These are phyloP conservation scores for Tolypocladium cylindrosporum DNA, from an alignment of 2,329 filamentous ascomycete genomes.

Conservation along the genomic window DNA sequence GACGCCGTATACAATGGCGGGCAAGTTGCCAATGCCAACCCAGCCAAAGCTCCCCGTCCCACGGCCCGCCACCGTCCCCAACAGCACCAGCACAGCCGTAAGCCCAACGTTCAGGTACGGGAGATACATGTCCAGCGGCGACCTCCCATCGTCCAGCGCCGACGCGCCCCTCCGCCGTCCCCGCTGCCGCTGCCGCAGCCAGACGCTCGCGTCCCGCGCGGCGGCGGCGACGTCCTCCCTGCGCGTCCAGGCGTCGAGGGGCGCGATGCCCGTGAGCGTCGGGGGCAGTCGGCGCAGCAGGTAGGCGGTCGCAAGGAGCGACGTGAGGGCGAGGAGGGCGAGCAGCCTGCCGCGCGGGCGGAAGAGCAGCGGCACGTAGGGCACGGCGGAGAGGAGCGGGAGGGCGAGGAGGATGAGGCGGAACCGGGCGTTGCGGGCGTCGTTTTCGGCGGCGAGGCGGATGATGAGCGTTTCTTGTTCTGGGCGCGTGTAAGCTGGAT, in stretches of 20 bases:
- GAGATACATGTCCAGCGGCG: conserved; percentile 47
- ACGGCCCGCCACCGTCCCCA: conserved; percentile 28
- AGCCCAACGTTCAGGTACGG: conserved; percentile 51
- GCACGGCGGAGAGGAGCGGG: conserved; percentile 44
- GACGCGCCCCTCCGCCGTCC: conserved; percentile 8
- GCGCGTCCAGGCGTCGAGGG: conserved; percentile 35
- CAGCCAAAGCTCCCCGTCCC: conserved; percentile 23
- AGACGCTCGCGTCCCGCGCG: conserved; percentile 1
- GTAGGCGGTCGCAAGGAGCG: conserved; percentile 52
- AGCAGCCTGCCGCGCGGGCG: conserved; percentile 28
- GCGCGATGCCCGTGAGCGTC: conserved; percentile 39
- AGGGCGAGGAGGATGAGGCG: conserved; percentile 47
- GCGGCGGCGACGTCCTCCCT: conserved; percentile 11
- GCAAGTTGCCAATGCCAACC: conserved; percentile 39
- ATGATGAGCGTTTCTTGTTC: conserved; percentile 58
- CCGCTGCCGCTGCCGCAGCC: conserved; percentile 3
- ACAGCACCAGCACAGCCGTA: conserved; percentile 39
- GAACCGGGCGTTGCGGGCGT: conserved; percentile 47
- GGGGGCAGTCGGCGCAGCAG: conserved; percentile 47
- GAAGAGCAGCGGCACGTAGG: conserved; percentile 35
- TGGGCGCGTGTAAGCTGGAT: conserved; percentile 9
- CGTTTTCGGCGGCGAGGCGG: conserved; percentile 44
- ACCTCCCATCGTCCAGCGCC: conserved; percentile 8
- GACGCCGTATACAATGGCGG: conserved; percentile 48
- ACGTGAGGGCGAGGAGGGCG: conserved; percentile 50